Base-by-base conservation (phyloP, 2,329 filamentous ascomycete species). In the Chrysosporium queenslandicum region DNA sequence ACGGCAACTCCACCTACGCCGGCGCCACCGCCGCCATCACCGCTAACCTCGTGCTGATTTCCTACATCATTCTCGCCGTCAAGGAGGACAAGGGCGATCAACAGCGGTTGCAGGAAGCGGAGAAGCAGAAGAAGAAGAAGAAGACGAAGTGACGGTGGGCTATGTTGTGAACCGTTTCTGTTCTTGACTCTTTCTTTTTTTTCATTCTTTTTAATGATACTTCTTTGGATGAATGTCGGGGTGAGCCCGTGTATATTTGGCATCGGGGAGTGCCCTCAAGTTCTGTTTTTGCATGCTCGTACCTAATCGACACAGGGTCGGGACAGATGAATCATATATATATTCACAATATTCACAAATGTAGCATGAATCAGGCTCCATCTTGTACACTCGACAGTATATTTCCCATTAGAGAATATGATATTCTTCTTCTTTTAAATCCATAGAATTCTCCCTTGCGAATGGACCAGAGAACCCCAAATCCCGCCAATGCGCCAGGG, bases 21-120 rank as follows among this genome's bases (percentile, higher is more conserved):
- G 92, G 90, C 12, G 89, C 81, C 0, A 74, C 86, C 30, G 92
- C 92, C 1, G 92, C 92, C 18, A 71, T 97, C 47, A 82, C 94
- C 67, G 92, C 92, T 11, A 98, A 98, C 61, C 79, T 94, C 1
- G 88, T 98, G 2, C 74, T 98, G 47, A 79, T 97, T 53, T 82
- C 78, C n/a, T 98, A 97, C 68, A 81, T 97, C 40, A 73, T 96
- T 53, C 87, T 95, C 18, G 92, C 92, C 3, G 90, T 95, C 79
- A 82, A 78, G 56, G 92, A 98, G 67, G 92, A 97, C 63, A 75
- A 80, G 71, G 81, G 79, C 66, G 89, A 87, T 55, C 92, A 87
- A 83, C 69, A 70, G 60, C 82, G 86, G 2, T 73, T 65, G 6
- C 63, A 75, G 25, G 74, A 76, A 23, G 77, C 83, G 61, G 78